Evolutionary conservation across 2,329 filamentous ascomycete species (phyloP), one percentile per base, ranked within the genome.

Genomic region (Talaromyces marneffei): DNA sequence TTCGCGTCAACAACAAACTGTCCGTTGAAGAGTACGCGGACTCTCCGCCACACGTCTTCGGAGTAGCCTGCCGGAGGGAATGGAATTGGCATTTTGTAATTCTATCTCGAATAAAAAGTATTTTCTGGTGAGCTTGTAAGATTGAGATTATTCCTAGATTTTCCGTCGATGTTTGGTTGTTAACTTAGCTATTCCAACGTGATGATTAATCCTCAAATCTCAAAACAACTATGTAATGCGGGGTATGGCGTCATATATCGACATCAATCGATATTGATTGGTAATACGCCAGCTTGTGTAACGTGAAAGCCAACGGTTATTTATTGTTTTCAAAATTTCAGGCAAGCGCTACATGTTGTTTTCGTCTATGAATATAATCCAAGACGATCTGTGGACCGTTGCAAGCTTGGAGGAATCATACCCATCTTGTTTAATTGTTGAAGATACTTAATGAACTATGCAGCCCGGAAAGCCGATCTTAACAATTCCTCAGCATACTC

Each of bases 31-130:
- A 62, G 18, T 29, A 46, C 55, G 8, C 62, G 62, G n/a, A 63
- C 62, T 55, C 62, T 44, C 25, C 59, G 59, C 46, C 48, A 40
- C 12, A 63, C 59, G 16, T 63, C 62, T 59, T 63, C 62, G 23
- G 62, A 63, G 33, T 63, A 59, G 33, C 62, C 62, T 12, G 62
- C 59, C 7, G 46, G 48, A 31, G 62, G 62, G 16, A 62, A 63
- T 42, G 62, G 59, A 14, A 54, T 7, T 2, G 57, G 31, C 61
- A 63, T 63, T 14, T 42, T 55, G 39, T 35, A 2, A 8, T 8
- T 25, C 44, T 29, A 9, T 48, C 23, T 27, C 4, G 3, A 18
- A n/a, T 18, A 6, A n/a, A 29, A n/a, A 5, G 33, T 29, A 10
- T 18, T 50, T 18, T 2, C 5, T 12, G 2, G 2, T 2, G 3